Conservation (phyloP, 176 grass and related monocot species). For the Stipa capillata region DNA sequence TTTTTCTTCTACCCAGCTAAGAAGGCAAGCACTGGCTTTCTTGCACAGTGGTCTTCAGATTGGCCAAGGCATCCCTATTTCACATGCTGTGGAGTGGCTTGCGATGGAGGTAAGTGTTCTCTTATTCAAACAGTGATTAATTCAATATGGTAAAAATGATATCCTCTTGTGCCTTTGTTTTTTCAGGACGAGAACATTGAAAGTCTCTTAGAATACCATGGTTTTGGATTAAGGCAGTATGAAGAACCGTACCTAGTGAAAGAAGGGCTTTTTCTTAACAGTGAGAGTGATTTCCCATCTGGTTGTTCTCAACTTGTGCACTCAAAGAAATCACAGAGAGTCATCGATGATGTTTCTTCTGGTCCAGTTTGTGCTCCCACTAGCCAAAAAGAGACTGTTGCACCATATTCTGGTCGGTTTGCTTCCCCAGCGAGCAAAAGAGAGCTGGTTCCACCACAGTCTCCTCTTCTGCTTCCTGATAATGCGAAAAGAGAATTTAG, state of each 20-base stretch:
- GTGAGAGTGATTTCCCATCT: conserved; percentile 56
- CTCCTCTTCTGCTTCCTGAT: conserved; percentile 18
- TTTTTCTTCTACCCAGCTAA: conserved; percentile 46
- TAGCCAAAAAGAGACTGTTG: conserved; percentile 12
- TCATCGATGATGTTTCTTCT: conserved; percentile 58
- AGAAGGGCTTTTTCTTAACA: conserved; percentile 72
- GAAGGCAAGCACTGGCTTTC: conserved; percentile 82
- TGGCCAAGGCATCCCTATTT: conserved; percentile 86
- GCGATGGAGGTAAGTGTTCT: conserved; percentile 65
- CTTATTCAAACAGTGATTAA: conserved; percentile 12
- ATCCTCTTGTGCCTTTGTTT: conserved; percentile 7
- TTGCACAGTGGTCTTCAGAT: conserved; percentile 79
- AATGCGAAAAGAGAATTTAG: conserved; percentile 6
- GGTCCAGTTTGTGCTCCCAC: conserved; percentile 30
- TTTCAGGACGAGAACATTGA: conserved; percentile 66
- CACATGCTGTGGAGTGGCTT: conserved; percentile 64
- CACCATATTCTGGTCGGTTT: conserved; percentile 10
- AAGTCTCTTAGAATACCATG: conserved; percentile 68
- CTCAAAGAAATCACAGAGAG: conserved; percentile 53
- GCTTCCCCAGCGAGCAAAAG: conserved; percentile 21
- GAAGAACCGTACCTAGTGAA: conserved; percentile 81
- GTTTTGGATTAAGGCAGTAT: conserved; percentile 72
- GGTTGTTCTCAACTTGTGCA: conserved; percentile 66
- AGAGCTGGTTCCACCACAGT: background rate
- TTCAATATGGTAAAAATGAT: background rate